phyloP scores from a whole-genome alignment of 495 filamentous ascomycete genomes.

The Hamigera avellanea region DNA sequence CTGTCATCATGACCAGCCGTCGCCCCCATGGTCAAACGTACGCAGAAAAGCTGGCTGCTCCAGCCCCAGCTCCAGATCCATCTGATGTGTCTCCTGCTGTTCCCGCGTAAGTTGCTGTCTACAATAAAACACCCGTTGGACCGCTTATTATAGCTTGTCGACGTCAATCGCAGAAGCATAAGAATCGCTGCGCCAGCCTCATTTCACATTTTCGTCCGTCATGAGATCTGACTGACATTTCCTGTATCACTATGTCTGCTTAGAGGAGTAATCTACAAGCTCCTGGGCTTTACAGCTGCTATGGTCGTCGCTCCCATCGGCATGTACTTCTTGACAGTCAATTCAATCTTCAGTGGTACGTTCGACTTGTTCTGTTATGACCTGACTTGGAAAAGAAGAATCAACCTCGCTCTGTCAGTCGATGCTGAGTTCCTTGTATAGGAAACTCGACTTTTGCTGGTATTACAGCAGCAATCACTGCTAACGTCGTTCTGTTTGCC shows the following conservation, averaged over 20 bases:
- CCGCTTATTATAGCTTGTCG: no score
- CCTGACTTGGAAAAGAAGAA: no score
- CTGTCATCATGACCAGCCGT: conserved; percentile 21
- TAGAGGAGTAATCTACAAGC: conserved; percentile 65
- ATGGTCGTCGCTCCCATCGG: conserved; percentile 81
- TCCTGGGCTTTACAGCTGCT: conserved; percentile 78
- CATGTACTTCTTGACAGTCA: conserved; percentile 72
- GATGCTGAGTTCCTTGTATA: no score
- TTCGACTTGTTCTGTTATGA: neutral
- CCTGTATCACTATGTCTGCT: neutral
- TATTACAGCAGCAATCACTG: conserved; percentile 71
- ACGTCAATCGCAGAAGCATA: no score
- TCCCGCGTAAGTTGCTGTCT: conserved; percentile 46
- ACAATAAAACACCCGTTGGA: no score
- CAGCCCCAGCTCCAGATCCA: conserved; percentile 8
- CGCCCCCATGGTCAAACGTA: conserved; percentile 22
- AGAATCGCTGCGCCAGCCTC: no score
- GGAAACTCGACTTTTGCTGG: conserved; percentile 84
- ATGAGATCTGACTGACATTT: no score
- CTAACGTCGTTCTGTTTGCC: conserved; percentile 81
- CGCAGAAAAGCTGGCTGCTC: conserved; percentile 19
- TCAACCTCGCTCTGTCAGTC: no score
- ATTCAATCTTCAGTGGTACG: conserved; percentile 67
- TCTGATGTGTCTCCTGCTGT: conserved; percentile 54
- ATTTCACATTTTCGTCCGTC: no score